A percentile compares a stretch with the other conserved stretches of the same genome.
Evolutionary conservation across 139 green algal species (phyloP).

Genomic region (Closterium sp.): DNA sequence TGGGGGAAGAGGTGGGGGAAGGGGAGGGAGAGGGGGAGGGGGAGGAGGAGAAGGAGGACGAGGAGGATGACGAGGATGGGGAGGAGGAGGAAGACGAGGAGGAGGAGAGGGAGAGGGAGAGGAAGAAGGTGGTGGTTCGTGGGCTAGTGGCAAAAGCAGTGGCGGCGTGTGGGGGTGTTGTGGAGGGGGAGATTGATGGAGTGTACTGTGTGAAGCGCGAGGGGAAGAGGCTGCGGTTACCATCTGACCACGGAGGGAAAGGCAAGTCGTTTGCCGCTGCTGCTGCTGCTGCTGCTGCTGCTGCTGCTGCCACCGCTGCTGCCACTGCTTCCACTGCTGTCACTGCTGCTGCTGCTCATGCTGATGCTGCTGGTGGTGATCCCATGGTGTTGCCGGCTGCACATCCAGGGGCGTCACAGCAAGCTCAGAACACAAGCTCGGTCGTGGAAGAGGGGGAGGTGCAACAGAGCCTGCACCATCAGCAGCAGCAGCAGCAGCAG

Average conservation of each 20-base stretch:
- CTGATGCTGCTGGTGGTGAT: neutral
- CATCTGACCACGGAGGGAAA: neutral
- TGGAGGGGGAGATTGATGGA: neutral
- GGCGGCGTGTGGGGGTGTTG: neutral
- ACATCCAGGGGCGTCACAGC: neutral
- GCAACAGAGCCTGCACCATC: neutral
- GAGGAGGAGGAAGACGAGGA: neutral
- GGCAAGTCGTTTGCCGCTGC: neutral
- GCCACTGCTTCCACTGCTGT: too few relatives aligned
- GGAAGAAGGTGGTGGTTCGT: neutral
- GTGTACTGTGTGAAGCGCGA: neutral
- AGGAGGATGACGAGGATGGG: neutral
- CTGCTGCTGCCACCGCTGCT: neutral
- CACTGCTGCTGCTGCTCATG: neutral
- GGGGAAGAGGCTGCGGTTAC: neutral
- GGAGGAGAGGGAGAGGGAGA: neutral
- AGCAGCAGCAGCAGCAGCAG: neutral
- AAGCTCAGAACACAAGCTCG: neutral
- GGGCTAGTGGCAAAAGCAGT: neutral
- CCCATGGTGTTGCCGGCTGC: neutral
- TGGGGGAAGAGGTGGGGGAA: neutral
- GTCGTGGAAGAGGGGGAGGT: neutral
- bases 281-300: neutral
- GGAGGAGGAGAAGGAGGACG: neutral
- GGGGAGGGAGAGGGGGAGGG: neutral